phyloP scores from a whole-genome alignment of 2,329 filamentous ascomycete species.

The Coniella vitis region DNA sequence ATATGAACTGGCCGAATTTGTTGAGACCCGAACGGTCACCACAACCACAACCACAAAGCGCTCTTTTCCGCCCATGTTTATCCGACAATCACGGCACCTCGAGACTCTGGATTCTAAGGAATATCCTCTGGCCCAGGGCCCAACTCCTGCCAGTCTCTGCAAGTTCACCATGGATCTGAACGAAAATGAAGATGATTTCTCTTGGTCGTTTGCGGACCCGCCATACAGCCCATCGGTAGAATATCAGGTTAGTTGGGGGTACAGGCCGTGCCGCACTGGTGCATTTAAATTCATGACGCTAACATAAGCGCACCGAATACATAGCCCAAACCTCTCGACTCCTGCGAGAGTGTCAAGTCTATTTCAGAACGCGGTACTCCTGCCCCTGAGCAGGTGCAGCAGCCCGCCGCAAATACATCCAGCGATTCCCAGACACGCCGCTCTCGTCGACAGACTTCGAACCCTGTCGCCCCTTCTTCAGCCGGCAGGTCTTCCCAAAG shows the following conservation, averaged over 20 bases:
- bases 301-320: neutral
- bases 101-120: conserved; percentile 75
- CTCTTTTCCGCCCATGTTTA: conserved; percentile 77
- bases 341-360: conserved; percentile 21
- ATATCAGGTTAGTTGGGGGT: conserved; percentile 5
- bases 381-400: conserved; percentile 21
- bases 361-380: conserved; percentile 28
- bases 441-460: conserved; percentile 26
- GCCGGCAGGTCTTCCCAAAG: conserved; percentile 27
- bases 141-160: conserved; percentile 72
- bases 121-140: conserved; percentile 78
- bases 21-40: conserved; percentile 69
- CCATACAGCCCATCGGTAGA: conserved; percentile 6
- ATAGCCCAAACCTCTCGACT: conserved; percentile 13
- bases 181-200: conserved; percentile 46
- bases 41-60: conserved; percentile 86
- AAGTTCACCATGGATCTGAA: conserved; percentile 68
- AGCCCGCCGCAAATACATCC: conserved; percentile 20
- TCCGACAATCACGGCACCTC: conserved; percentile 65
- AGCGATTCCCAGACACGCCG: conserved; percentile 25
- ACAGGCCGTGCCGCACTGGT: neutral
- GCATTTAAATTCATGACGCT: neutral
- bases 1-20: conserved; percentile 56
- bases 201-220: conserved; percentile 14
- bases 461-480: conserved; percentile 27